Evolutionary conservation across 352 stramenopile species (phyloP).

Genomic region (Globisporangium camurandrum): DNA sequence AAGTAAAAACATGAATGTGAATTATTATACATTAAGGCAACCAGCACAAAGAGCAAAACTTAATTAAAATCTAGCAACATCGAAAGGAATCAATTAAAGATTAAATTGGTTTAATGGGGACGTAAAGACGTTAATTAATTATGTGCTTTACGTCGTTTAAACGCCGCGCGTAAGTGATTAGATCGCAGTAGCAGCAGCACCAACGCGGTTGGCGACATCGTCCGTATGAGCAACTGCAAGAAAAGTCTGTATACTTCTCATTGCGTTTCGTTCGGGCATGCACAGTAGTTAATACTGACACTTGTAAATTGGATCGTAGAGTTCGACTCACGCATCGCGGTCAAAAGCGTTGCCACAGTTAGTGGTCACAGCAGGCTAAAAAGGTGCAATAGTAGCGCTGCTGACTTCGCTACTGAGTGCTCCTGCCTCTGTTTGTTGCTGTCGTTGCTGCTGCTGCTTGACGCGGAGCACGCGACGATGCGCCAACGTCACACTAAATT

Average conservation of each 20-base stretch:
- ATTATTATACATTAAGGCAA: too few species aligned
- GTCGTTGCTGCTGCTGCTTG: slow-evolving; percentile 14
- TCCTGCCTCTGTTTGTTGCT: not conserved
- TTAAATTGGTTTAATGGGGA: too few species aligned
- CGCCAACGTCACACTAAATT: slow-evolving; percentile 39
- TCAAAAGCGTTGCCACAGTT: not conserved
- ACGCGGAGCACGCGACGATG: slow-evolving; percentile 26
- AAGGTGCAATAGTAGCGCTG: not conserved
- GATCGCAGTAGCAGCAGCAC: slow-evolving; percentile 44
- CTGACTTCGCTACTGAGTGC: not conserved
- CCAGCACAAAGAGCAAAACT: too few species aligned
- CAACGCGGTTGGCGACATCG: slow-evolving; percentile 38
- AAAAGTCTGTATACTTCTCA: slow-evolving; percentile 31
- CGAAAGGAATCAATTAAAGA: too few species aligned
- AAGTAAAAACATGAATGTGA: too few species aligned
- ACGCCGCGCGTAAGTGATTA: slow-evolving; percentile 42
- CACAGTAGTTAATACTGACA: slow-evolving; percentile 56
- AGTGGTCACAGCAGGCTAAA: not conserved
- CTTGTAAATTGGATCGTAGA: slow-evolving; percentile 49
- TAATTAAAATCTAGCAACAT: too few species aligned
- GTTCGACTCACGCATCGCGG: slow-evolving; percentile 36
- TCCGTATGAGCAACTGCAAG: slow-evolving; percentile 20
- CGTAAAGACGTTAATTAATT: too few species aligned
- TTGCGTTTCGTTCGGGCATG: slow-evolving; percentile 30
- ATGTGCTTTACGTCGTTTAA: too few species aligned